Percentiles rank a stretch among this genome's conserved stretches.
Evolutionary conservation across 2,329 filamentous ascomycete genomes (phyloP).

Genomic region (Aspergillus vadensis): DNA sequence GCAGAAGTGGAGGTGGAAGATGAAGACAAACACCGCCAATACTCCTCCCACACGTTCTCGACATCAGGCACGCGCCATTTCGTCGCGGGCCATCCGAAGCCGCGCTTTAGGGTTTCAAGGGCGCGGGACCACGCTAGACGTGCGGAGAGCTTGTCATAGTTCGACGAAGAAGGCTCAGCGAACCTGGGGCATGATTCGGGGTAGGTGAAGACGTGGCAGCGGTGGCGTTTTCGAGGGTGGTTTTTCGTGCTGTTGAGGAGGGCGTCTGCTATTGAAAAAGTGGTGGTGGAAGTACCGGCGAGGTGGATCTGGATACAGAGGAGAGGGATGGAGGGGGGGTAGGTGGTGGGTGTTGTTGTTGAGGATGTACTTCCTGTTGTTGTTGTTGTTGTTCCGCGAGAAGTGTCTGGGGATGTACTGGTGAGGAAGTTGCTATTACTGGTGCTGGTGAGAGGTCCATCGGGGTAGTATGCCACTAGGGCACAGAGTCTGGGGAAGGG

Average conservation of each 20-base stretch:
- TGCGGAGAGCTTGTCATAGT: slow-evolving; percentile 63
- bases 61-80: slow-evolving; percentile 36
- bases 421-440: not conserved
- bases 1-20: not conserved
- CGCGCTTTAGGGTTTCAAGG: slow-evolving; percentile 58
- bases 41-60: slow-evolving; percentile 44
- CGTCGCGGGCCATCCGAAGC: slow-evolving; percentile 51
- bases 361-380: slow-evolving; percentile 28
- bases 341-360: slow-evolving; percentile 22
- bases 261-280: slow-evolving; percentile 15
- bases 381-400: not conserved
- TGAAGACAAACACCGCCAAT: slow-evolving; percentile 30
- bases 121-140: slow-evolving; percentile 67
- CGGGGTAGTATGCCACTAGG: slow-evolving; percentile 61
- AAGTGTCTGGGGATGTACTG: slow-evolving; percentile 28
- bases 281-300: slow-evolving; percentile 48
- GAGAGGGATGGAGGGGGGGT: slow-evolving; percentile 19
- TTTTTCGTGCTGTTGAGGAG: slow-evolving; percentile 26
- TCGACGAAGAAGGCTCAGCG: slow-evolving; percentile 64
- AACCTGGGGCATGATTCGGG: slow-evolving; percentile 62
- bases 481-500: slow-evolving; percentile 59
- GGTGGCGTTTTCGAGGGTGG: slow-evolving; percentile 33
- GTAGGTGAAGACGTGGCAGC: slow-evolving; percentile 53
- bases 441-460: slow-evolving; percentile 1
- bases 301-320: slow-evolving; percentile 59